Evolutionary conservation across 2,329 filamentous ascomycete species (phyloP).

Genomic region (Didymella pinodella): DNA sequence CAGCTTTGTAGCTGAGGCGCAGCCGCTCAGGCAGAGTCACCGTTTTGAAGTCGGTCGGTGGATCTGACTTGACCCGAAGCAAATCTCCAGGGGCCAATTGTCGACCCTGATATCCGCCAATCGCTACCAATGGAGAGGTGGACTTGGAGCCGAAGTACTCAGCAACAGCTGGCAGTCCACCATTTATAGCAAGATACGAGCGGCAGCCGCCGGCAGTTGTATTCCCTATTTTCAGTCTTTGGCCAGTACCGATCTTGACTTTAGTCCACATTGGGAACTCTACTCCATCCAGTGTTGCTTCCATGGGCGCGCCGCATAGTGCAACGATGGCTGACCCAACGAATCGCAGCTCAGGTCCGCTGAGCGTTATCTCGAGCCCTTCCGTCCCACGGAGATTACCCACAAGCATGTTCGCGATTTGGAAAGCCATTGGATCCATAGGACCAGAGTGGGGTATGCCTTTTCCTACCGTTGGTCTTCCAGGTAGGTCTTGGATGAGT

Average conservation of each 20-base stretch:
- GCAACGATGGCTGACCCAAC: constrained; percentile 63
- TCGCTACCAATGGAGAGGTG: constrained; percentile 64
- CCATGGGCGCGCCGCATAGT: constrained; percentile 64
- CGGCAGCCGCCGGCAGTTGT: constrained; percentile 62
- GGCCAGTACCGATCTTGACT: constrained; percentile 60
- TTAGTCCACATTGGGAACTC: constrained; percentile 64
- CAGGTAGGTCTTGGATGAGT: constrained; percentile 66
- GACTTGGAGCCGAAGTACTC: constrained; percentile 67
- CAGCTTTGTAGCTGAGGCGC: constrained; percentile 58
- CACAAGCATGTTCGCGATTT: constrained; percentile 66
- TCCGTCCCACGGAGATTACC: constrained; percentile 63
- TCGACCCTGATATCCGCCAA: constrained; percentile 68
- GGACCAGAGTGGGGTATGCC: constrained; percentile 68
- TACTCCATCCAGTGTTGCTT: constrained; percentile 60
- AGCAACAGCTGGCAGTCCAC: constrained; percentile 62
- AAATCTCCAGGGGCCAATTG: constrained; percentile 63
- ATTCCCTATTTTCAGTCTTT: constrained; percentile 64
- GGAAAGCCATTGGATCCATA: constrained; percentile 67
- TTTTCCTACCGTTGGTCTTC: constrained; percentile 63
- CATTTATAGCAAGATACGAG: constrained; percentile 65
- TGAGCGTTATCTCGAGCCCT: constrained; percentile 67
- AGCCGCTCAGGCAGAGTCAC: constrained; percentile 55
- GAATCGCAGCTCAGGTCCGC: constrained; percentile 67
- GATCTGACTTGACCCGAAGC: constrained; percentile 54
- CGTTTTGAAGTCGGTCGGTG: constrained; percentile 44